Evolutionary conservation across 1,284 basidiomycete genomes (phyloP), one percentile per base, ranked within the genome.

Genomic region (Boletus smithii): DNA sequence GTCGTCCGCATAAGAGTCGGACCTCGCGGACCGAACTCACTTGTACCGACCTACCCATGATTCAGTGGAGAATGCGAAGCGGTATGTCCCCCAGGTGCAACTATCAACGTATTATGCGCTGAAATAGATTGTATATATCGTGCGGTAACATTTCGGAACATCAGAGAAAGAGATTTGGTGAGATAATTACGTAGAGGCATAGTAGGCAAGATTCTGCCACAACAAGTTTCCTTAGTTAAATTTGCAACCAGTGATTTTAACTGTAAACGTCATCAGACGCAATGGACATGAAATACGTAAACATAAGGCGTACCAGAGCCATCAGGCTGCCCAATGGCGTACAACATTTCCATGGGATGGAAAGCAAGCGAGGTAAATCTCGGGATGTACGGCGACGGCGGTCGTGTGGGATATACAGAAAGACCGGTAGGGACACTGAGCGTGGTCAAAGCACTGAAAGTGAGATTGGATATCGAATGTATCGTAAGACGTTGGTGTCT

Each of bases 271-370:
- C 18, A n/a, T 60, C 35, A 63, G 60, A 42, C 29, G 10, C 5
- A 2, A 10, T 4, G 16, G 13, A 26, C 30, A 13, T 8, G 9
- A 31, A 31, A 33, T 18, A 53, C 16, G 11, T 10, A 31, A 49
- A 35, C 22, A n/a, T n/a, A 36, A 42, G 18, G 66, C 81, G 58
- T 60, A 87, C 85, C 75, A 48, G 75, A 76, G 8, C 88, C 87
- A 65, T 91, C 88, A 47, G 83, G 76, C 41, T 78, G 76, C 18
- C 88, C 87, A 22, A 84, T 63, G 14, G 80, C 86, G 58, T 83
- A 87, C 48, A 91, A 61, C 88, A 91, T 89, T 66, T 91, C 86
- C 49, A 77, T 75, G 5, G 88, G 88, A 65, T 91, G 88, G 74
- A 91, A 91, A 3, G 73, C 72, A 34, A 90, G 68, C 16, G 83